These are phyloP conservation scores for Peronospora destructor DNA, from an alignment of 352 stramenopile genomes.

Conservation along the genomic window DNA sequence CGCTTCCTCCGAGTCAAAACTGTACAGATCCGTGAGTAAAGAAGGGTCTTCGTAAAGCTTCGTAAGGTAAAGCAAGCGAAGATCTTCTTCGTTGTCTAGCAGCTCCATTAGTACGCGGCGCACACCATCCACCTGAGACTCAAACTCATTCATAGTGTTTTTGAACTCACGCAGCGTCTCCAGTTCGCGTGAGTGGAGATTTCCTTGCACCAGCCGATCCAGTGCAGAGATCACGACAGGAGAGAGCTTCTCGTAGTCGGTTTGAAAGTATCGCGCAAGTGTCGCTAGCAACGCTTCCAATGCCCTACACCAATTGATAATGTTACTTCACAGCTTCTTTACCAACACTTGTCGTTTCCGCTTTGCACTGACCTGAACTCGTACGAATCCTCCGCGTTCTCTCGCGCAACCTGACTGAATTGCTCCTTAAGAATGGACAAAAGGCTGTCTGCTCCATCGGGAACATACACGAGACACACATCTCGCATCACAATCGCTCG, in stretches of 20 bases:
- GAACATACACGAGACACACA: conserved; percentile 52
- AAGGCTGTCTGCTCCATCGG: conserved; percentile 48
- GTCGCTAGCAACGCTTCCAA: conserved; percentile 57
- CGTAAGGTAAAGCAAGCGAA: conserved; percentile 56
- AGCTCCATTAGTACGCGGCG: conserved; percentile 57
- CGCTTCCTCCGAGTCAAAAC: conserved; percentile 66
- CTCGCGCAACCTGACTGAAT: conserved; percentile 41
- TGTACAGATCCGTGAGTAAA: conserved; percentile 46
- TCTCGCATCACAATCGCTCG: conserved; percentile 72
- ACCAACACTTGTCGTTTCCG: background rate
- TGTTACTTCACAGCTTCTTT: background rate
- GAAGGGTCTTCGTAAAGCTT: conserved; percentile 56
- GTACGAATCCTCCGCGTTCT: conserved; percentile 52
- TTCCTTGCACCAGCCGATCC: conserved; percentile 43
- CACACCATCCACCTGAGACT: conserved; percentile 56
- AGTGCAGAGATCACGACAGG: conserved; percentile 40
- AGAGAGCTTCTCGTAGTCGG: conserved; percentile 42
- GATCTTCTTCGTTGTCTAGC: conserved; percentile 60
- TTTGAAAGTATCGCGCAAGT: conserved; percentile 45
- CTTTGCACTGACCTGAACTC: conserved; percentile 51
- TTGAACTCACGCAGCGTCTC: conserved; percentile 63
- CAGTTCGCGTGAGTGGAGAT: conserved; percentile 42
- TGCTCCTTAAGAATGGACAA: conserved; percentile 59
- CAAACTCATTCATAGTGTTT: conserved; percentile 66
- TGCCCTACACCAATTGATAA: conserved; percentile 19